These are phyloP conservation scores for Achlya hypogyna DNA, from an alignment of 352 stramenopile genomes.

Conservation along the genomic window DNA sequence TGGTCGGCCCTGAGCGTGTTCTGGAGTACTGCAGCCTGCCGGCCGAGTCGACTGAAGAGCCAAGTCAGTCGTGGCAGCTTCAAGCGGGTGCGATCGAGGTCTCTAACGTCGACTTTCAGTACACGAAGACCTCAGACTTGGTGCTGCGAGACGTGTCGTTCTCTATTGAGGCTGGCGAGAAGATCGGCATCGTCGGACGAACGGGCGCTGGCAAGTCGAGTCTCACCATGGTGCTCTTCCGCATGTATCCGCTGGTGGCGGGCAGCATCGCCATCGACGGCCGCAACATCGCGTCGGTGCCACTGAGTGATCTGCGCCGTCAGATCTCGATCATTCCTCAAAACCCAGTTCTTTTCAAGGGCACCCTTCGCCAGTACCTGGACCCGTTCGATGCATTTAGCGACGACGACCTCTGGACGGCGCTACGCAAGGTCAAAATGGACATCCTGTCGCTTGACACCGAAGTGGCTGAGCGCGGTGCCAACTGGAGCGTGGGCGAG, in stretches of 20 bases:
- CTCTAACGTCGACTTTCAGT: slow-evolving; percentile 43
- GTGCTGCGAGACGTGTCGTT: slow-evolving; percentile 30
- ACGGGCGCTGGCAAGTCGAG: slow-evolving; percentile 87
- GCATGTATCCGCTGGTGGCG: slow-evolving; percentile 42
- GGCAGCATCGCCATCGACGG: slow-evolving; percentile 65
- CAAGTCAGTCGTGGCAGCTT: slow-evolving; percentile 42
- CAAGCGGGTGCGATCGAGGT: slow-evolving; percentile 32
- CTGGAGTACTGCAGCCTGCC: slow-evolving; percentile 66
- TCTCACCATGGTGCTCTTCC: slow-evolving; percentile 75
- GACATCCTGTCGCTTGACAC: slow-evolving; percentile 35
- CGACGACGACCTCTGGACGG: slow-evolving; percentile 52
- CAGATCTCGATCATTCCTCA: slow-evolving; percentile 80
- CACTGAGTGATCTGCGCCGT: slow-evolving; percentile 48
- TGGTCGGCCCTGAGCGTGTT: slow-evolving; percentile 87
- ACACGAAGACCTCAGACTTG: slow-evolving; percentile 31
- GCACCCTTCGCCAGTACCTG: slow-evolving; percentile 77
- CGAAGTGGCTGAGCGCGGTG: slow-evolving; percentile 33
- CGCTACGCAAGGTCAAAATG: slow-evolving; percentile 40
- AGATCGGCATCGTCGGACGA: slow-evolving; percentile 79
- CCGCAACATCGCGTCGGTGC: slow-evolving; percentile 46
- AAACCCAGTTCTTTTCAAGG: slow-evolving; percentile 71
- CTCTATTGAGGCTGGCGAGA: slow-evolving; percentile 43
- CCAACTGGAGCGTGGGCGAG: slow-evolving; percentile 66
- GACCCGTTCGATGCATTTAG: slow-evolving; percentile 39
- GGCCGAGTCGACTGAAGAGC: slow-evolving; percentile 32